phyloP scores from a whole-genome alignment of 192 early-diverging fungal species.

The Polychytrium aggregatum region DNA sequence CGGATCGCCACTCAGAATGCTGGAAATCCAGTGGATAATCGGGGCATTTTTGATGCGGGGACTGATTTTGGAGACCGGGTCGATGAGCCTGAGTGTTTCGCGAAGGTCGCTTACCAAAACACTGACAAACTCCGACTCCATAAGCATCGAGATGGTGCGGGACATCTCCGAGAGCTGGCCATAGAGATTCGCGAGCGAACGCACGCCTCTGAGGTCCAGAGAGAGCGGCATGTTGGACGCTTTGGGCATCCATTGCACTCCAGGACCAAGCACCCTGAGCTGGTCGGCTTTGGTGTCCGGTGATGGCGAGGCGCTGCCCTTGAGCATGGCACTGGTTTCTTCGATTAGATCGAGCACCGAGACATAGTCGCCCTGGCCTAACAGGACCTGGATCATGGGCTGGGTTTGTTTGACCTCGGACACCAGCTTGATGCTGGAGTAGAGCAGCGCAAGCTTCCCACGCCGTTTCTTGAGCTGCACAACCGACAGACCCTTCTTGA shows the following conservation, averaged over 20 bases:
- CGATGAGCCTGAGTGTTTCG: conserved; percentile 36
- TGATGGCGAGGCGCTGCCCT: conserved; percentile 21
- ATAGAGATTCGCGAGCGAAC: conserved; percentile 43
- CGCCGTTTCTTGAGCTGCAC: conserved; percentile 66
- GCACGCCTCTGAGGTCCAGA: conserved; percentile 53
- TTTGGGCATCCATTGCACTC: too few relatives aligned
- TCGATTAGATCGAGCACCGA: conserved; percentile 83
- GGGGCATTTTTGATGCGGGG: conserved; percentile 12
- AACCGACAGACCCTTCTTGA: conserved; percentile 70
- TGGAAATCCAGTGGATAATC: conserved; percentile 15
- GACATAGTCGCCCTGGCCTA: conserved; percentile 73
- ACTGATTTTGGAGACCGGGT: conserved; percentile 11
- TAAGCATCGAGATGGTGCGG: conserved; percentile 52
- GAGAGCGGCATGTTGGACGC: conserved; percentile 10
- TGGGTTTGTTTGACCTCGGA: conserved; percentile 66
- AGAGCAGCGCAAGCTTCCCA: conserved; percentile 56
- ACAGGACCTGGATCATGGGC: conserved; percentile 71
- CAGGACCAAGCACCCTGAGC: too few relatives aligned
- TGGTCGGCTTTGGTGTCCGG: conserved; percentile 15
- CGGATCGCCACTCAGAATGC: conserved; percentile 27
- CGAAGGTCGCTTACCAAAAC: conserved; percentile 52
- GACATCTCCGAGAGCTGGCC: conserved; percentile 55
- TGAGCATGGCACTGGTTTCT: conserved; percentile 52
- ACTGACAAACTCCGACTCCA: conserved; percentile 61
- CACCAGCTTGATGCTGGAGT: conserved; percentile 60